Evolutionary conservation across 495 filamentous ascomycete genomes (phyloP).

Genomic region (Hyaloscypha bicolor): DNA sequence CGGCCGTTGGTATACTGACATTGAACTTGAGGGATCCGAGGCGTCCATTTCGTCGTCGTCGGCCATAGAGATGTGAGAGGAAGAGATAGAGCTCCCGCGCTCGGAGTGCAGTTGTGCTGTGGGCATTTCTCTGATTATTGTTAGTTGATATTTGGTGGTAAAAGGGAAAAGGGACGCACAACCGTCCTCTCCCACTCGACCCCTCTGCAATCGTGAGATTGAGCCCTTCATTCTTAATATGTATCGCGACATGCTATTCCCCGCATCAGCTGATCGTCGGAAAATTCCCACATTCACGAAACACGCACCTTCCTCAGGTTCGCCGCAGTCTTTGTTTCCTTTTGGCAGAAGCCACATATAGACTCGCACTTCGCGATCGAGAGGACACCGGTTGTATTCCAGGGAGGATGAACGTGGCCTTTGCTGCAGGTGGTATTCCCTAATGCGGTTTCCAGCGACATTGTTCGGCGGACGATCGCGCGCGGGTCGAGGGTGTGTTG

Average conservation of each 20-base stretch:
- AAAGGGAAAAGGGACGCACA: slow-evolving; percentile 16
- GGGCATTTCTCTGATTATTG: slow-evolving; percentile 27
- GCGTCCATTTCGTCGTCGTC: slow-evolving; percentile 2
- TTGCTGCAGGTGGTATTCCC: slow-evolving; percentile 30
- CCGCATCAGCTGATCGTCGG: slow-evolving; percentile 9
- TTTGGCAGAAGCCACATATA: slow-evolving; percentile 33
- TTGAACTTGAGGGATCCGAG: neutral
- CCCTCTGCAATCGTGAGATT: slow-evolving; percentile 32
- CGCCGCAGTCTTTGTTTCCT: slow-evolving; percentile 33
- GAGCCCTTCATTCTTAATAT: slow-evolving; percentile 32
- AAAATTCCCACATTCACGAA: neutral
- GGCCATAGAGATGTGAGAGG: slow-evolving; percentile 16
- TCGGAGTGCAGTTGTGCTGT: slow-evolving; percentile 1
- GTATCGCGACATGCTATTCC: slow-evolving; percentile 31
- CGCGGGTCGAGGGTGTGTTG: neutral
- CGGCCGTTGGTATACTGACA: neutral
- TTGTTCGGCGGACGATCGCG: neutral
- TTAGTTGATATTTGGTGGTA: neutral
- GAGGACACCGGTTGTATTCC: slow-evolving; percentile 29
- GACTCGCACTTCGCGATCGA: slow-evolving; percentile 31
- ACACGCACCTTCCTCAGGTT: slow-evolving; percentile 29
- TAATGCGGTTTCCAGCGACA: slow-evolving; percentile 3
- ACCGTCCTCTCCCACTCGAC: slow-evolving; percentile 24
- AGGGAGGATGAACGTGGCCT: slow-evolving; percentile 31
- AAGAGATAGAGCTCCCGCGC: slow-evolving; percentile 6